These are phyloP conservation scores for Aphanoascus verrucosus DNA, from an alignment of 2,329 filamentous ascomycete species.

Conservation along the genomic window DNA sequence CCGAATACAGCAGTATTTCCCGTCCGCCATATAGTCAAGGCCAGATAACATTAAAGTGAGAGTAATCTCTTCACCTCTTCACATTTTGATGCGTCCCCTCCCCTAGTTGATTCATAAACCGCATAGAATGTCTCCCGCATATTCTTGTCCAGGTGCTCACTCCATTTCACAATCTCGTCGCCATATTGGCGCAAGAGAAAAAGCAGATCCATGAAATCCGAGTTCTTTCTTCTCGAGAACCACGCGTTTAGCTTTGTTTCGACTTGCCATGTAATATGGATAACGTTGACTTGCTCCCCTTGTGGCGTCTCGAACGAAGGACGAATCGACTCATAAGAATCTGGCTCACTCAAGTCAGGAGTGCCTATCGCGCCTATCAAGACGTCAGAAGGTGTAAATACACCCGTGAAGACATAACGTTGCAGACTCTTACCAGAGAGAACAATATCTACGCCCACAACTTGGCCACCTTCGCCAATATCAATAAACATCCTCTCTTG, in stretches of 20 bases:
- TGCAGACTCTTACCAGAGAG: conserved; percentile 1
- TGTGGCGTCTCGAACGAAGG: conserved; percentile 10
- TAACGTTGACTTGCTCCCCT: conserved; percentile 9
- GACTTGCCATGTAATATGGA: conserved; percentile 9
- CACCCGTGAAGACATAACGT: no score
- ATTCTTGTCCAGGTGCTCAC: conserved; percentile 5
- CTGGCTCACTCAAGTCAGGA: neutral
- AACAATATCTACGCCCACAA: conserved; percentile 11
- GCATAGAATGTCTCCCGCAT: conserved; percentile 9
- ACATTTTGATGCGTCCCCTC: neutral
- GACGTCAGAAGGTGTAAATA: neutral
- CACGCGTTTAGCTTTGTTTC: conserved; percentile 9
- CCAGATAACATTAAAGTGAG: neutral
- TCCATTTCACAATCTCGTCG: conserved; percentile 8
- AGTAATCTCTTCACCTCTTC: neutral
- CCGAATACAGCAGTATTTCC: no score
- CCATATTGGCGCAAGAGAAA: conserved; percentile 8
- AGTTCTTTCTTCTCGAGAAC: conserved; percentile 8
- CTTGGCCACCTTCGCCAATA: conserved; percentile 9
- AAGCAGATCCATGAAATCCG: conserved; percentile 8
- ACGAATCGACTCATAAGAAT: conserved; percentile 8
- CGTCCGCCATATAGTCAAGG: no score
- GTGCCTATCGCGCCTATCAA: conserved; percentile 3
- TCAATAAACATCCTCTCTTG: conserved; percentile 11
- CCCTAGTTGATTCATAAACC: neutral